Conservation (phyloP, 441 rosid species). For the Gossypium gossypioides region DNA sequence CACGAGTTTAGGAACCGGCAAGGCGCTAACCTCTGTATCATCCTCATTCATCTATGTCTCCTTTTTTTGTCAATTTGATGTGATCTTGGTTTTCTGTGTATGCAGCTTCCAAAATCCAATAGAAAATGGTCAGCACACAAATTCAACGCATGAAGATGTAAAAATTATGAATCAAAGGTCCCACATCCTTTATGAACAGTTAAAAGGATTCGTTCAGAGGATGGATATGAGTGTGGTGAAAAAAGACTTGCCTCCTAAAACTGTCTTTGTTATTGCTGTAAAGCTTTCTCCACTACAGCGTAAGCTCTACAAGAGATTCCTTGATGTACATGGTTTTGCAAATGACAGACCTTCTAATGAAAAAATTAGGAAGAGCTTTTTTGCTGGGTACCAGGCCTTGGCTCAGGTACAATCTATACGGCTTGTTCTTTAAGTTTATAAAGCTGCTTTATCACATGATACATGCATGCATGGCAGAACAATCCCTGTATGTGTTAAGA, state of each 20-base stretch:
- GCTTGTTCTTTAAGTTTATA: conserved; percentile 15
- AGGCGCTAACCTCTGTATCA: conserved; percentile 26
- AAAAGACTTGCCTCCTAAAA: conserved; percentile 96
- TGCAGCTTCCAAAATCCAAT: conserved; percentile 97
- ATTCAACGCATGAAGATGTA: conserved; percentile 87
- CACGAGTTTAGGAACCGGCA: conserved; percentile 95
- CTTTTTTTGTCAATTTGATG: conserved; percentile 6
- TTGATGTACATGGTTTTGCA: conserved; percentile 78
- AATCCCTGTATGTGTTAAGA: not conserved
- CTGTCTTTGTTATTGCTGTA: conserved; percentile 88
- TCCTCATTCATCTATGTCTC: conserved; percentile 16
- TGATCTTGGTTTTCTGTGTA: conserved; percentile 13
- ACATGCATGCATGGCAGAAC: not conserved
- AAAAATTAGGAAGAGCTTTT: conserved; percentile 72
- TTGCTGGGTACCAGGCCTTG: conserved; percentile 97
- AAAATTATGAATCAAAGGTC: conserved; percentile 99
- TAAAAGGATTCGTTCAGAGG: conserved; percentile 98
- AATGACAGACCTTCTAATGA: conserved; percentile 53
- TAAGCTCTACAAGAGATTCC: conserved; percentile 86
- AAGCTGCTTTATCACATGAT: not conserved
- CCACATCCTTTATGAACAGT: conserved; percentile 88
- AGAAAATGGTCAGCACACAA: conserved; percentile 96
- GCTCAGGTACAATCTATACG: conserved; percentile 65
- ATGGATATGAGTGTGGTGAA: conserved; percentile 99
- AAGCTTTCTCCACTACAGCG: conserved; percentile 91